Percentiles rank a stretch among this genome's conserved stretches.
Conservation (phyloP, 192 early-diverging fungal species). For the Coemansia sp. region DNA sequence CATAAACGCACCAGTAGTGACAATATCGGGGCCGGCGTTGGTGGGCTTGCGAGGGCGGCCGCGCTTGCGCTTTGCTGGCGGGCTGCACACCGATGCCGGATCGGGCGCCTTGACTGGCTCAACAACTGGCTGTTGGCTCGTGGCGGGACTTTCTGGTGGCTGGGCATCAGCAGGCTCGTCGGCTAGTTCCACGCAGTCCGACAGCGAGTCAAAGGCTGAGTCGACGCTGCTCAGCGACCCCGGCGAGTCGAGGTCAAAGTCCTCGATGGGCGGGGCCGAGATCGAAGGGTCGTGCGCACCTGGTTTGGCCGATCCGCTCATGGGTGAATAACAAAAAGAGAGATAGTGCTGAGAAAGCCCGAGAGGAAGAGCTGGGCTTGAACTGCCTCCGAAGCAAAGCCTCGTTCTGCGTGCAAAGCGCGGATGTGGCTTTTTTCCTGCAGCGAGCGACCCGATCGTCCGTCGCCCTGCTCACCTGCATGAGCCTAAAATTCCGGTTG, state of each 20-base stretch:
- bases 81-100: not conserved
- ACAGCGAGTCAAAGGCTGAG: constrained; percentile 1
- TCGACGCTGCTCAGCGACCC: constrained; percentile 26
- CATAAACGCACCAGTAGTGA: constrained; percentile 52
- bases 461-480: too few species aligned
- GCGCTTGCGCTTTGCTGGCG: constrained; percentile 8
- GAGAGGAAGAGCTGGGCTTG: not conserved
- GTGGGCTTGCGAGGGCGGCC: not conserved
- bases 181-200: constrained; percentile 7
- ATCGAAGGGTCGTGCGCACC: too few species aligned
- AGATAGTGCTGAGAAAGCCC: not conserved
- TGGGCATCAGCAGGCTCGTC: not conserved
- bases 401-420: not conserved
- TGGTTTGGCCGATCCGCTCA: too few species aligned
- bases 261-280: constrained; percentile 8
- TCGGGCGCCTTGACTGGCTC: not conserved
- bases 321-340: not conserved
- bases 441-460: not conserved
- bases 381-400: not conserved
- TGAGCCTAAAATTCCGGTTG: too few species aligned
- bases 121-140: not conserved
- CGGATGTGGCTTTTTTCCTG: constrained; percentile 2
- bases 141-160: not conserved
- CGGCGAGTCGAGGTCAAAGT: constrained; percentile 17
- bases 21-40: constrained; percentile 6